A percentile compares a stretch with the other conserved stretches of the same genome.
Evolutionary conservation across 768 basidiomycete species (phyloP).

Genomic region (Boletellus emodensis): DNA sequence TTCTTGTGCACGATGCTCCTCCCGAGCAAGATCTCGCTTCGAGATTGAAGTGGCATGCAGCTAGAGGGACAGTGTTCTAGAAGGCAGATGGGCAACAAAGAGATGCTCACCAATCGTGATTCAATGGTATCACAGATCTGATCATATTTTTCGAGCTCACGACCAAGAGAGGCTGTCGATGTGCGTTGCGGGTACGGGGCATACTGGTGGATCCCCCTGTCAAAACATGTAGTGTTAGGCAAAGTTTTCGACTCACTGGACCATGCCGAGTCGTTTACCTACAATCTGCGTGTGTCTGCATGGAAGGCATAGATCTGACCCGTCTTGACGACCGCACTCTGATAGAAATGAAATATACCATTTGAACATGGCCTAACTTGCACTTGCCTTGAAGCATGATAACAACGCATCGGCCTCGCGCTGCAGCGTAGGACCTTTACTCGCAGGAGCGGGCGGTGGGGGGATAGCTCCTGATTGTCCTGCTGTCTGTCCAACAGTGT

Average conservation of each 20-base stretch:
- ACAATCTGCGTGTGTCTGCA: constrained; percentile 63
- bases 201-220: constrained; percentile 55
- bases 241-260: neutral
- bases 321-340: constrained; percentile 67
- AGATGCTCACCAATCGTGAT: constrained; percentile 54
- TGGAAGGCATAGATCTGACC: constrained; percentile 71
- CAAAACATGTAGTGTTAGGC: neutral
- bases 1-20: constrained; percentile 50
- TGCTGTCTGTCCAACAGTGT: constrained; percentile 26
- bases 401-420: constrained; percentile 61
- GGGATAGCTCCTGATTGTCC: constrained; percentile 41
- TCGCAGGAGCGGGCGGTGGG: constrained; percentile 45
- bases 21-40: constrained; percentile 62
- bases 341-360: constrained; percentile 1
- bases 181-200: constrained; percentile 62
- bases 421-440: constrained; percentile 46
- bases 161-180: constrained; percentile 59
- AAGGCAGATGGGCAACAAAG: neutral
- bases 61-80: constrained; percentile 34
- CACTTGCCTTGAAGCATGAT: constrained; percentile 52
- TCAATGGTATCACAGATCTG: constrained; percentile 78
- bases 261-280: constrained; percentile 21
- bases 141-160: constrained; percentile 75
- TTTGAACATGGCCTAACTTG: neutral
- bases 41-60: constrained; percentile 67